phyloP scores from a whole-genome alignment of 1,139 yeast species.

The Insectozyma bohioensis region DNA sequence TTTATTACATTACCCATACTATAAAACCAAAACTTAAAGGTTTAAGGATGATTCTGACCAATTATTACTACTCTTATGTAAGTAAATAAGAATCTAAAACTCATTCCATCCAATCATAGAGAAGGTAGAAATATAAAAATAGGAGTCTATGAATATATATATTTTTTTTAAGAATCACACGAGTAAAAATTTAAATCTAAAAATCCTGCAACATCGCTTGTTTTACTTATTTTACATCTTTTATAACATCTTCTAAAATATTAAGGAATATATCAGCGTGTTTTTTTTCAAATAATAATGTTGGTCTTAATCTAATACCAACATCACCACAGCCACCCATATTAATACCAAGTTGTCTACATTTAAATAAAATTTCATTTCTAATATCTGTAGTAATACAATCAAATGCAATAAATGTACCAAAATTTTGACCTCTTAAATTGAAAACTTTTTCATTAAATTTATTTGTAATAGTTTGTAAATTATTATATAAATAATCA shows the following conservation, averaged over 20 bases:
- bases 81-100: no score
- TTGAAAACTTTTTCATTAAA: constrained; percentile 47
- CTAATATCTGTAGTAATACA: constrained; percentile 47
- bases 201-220: neutral
- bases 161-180: no score
- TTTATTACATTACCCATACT: no score
- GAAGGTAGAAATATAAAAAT: no score
- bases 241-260: constrained; percentile 36
- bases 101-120: no score
- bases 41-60: no score
- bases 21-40: no score
- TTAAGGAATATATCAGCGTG: constrained; percentile 64
- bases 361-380: constrained; percentile 47
- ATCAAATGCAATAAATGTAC: constrained; percentile 79
- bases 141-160: no score
- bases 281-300: constrained; percentile 62
- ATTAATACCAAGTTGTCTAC: constrained; percentile 60
- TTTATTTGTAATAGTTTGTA: constrained; percentile 41
- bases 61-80: no score
- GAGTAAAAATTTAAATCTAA: no score
- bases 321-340: constrained; percentile 73
- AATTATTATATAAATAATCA: constrained; percentile 51
- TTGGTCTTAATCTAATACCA: constrained; percentile 69
- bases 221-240: constrained; percentile 1
- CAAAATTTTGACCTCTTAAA: constrained; percentile 67